Conservation (phyloP, 352 stramenopile species). For the Phytopythium kandeliae region DNA sequence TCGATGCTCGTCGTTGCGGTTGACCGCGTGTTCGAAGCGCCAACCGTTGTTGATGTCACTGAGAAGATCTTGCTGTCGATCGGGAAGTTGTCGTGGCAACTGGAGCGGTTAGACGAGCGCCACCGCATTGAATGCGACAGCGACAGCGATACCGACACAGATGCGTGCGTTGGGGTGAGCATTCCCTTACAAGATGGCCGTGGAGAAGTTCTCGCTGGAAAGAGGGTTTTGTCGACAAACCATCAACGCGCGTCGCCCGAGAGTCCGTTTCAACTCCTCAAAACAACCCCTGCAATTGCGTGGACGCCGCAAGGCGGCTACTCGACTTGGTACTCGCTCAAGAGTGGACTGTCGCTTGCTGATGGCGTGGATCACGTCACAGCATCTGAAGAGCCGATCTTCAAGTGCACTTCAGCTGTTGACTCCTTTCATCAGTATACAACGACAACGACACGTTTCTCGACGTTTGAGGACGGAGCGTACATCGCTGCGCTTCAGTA, state of each 20-base stretch:
- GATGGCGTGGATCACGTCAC: neutral
- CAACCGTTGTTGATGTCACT: neutral
- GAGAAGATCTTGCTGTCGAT: conserved; percentile 32
- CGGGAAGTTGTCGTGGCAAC: conserved; percentile 34
- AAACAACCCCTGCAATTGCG: conserved; percentile 6
- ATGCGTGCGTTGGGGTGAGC: conserved; percentile 27
- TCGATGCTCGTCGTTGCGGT: neutral
- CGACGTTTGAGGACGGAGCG: conserved; percentile 9
- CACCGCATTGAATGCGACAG: conserved; percentile 18
- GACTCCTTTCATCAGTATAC: neutral
- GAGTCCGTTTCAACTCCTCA: conserved; percentile 6
- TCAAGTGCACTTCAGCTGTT: neutral
- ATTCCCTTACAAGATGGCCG: conserved; percentile 17
- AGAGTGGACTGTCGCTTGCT: neutral
- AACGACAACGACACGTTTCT: neutral
- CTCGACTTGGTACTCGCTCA: conserved; percentile 2
- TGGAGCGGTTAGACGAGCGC: conserved; percentile 18
- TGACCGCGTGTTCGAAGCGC: conserved; percentile 1
- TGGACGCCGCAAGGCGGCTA: conserved; percentile 7
- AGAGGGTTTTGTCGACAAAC: conserved; percentile 18
- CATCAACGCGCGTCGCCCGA: conserved; percentile 6
- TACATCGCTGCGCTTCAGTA: conserved; percentile 39
- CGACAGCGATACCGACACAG: conserved; percentile 8
- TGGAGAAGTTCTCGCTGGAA: conserved; percentile 22
- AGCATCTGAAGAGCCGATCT: neutral